Evolutionary conservation across 1,139 yeast genomes (phyloP), one percentile per base, ranked within the genome.

Genomic region (Saccharomyces hybrid): DNA sequence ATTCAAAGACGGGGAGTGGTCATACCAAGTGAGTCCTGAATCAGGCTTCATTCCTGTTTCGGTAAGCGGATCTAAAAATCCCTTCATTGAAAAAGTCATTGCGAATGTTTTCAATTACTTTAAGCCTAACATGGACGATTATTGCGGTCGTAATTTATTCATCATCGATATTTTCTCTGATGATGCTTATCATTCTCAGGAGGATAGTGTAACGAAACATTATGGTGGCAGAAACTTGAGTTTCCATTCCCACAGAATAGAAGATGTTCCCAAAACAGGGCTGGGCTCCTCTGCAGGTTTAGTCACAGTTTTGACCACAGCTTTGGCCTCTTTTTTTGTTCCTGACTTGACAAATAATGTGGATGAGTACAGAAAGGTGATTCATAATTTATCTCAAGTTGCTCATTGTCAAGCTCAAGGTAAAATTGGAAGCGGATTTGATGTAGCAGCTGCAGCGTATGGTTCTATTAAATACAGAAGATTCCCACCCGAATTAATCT

Each of bases 351-450:
- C 77, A 55, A 57, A 75, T 3, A 49, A 55, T 0, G 47, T 55
- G 9, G 46, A 44, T 0, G 16, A 50, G 2, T 62, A 66, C 28
- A 57, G 75, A 48, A 71, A 67, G 44, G 57, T 66, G 6, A 75
- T 93, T 29, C 98, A 93, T 69, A 91, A 89, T 62, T 72, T 89
- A 32, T 82, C 97, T 0, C 99, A 93, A 67, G 75, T 88, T 13
- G 87, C 96, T 1, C 99, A 93, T 69, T 91, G 97, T 69, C 79
- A 81, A 54, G 98, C 99, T 1, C 99, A 93, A 69, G 88, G 88
- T 48, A 95, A 95, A 69, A 84, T 93, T 27, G 99, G 99, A 0
- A 88, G 97, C 2, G 99, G 99, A 0, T 93, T 93, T 69, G 99
- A 93, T 67, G 95, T 95, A 47, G 98, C 96, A 0, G 85, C 98